Conservation (phyloP, 1,139 yeast genomes). For the Hyphopichia burtonii region DNA sequence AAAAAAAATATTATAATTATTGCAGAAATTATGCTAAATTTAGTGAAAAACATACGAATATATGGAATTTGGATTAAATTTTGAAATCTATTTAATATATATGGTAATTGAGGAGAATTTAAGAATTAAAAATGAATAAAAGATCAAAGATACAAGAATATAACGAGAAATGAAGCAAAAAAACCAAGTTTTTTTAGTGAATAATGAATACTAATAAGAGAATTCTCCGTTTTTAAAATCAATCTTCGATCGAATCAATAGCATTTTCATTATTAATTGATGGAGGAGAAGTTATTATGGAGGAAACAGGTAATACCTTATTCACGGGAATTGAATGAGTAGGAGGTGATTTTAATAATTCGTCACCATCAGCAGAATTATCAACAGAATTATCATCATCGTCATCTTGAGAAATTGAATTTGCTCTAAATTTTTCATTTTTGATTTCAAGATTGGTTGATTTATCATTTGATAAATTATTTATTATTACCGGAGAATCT, state of each 20-base stretch:
- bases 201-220: no score
- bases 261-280: conserved; percentile 13
- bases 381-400: conserved; percentile 5
- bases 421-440: conserved; percentile 1
- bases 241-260: conserved; percentile 22
- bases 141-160: no score
- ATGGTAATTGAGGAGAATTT: no score
- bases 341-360: conserved; percentile 8
- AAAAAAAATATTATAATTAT: no score
- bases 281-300: not conserved
- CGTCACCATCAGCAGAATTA: conserved; percentile 4
- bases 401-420: conserved; percentile 2
- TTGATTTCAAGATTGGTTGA: not conserved
- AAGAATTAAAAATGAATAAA: no score
- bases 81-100: no score
- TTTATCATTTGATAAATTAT: not conserved
- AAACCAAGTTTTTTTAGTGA: no score
- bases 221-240: no score
- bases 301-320: conserved; percentile 1
- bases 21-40: no score
- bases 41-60: no score
- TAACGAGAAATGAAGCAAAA: no score
- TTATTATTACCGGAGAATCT: conserved; percentile 7
- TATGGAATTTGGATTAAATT: no score
- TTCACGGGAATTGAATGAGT: conserved; percentile 1